Evolutionary conservation across 805 yeast genomes (phyloP).

Genomic region (Metahyphopichia silvanorum): DNA sequence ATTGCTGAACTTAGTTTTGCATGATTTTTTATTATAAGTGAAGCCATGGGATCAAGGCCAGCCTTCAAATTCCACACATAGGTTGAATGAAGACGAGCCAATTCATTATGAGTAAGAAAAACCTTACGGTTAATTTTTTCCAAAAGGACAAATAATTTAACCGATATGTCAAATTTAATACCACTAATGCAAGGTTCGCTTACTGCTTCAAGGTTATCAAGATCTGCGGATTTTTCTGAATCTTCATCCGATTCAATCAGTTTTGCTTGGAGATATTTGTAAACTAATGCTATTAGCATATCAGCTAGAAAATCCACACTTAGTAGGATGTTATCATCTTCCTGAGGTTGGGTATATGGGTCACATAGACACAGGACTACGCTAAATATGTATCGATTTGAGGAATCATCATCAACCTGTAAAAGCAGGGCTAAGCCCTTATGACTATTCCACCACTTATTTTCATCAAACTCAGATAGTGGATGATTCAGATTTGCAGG

Average conservation of each 20-base stretch:
- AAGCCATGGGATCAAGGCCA: slow-evolving; percentile 17
- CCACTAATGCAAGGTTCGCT: slow-evolving; percentile 19
- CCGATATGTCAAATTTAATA: slow-evolving; percentile 32
- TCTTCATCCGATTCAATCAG: slow-evolving; percentile 2
- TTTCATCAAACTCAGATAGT: no score
- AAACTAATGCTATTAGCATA: slow-evolving; percentile 43
- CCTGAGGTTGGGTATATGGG: slow-evolving; percentile 69
- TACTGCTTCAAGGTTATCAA: slow-evolving; percentile 3
- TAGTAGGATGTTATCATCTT: slow-evolving; percentile 48
- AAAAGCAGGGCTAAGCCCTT: no score
- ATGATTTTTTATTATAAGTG: no score
- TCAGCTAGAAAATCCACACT: slow-evolving; percentile 57
- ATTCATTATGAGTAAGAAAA: slow-evolving; percentile 43
- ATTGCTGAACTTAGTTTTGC: slow-evolving; percentile 28
- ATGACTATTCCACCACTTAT: no score
- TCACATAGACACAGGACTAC: slow-evolving; percentile 39
- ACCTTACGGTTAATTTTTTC: slow-evolving; percentile 26
- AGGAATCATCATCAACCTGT: no score
- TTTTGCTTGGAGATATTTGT: slow-evolving; percentile 8
- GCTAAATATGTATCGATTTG: slow-evolving; percentile 11
- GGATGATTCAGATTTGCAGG: no score
- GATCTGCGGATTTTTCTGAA: slow-evolving; percentile 1
- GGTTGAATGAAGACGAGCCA: no score
- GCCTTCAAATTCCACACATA: slow-evolving; percentile 32
- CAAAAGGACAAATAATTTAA: slow-evolving; percentile 34